A percentile compares a stretch with the other conserved stretches of the same genome.
Conservation (phyloP, 495 filamentous ascomycete species). For the Penicillium silybi region DNA sequence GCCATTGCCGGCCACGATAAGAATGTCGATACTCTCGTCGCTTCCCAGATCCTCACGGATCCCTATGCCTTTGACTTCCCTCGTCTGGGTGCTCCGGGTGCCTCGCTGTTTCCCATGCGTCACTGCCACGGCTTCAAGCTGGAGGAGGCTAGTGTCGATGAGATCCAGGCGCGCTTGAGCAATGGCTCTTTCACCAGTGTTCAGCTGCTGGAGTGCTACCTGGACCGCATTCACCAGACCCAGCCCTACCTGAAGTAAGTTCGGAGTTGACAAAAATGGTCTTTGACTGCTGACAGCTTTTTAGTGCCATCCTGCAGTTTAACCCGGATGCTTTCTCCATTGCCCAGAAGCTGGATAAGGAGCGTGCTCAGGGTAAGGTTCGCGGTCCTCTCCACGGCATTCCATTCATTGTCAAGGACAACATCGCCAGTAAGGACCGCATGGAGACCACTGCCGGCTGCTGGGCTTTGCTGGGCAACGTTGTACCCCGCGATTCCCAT, state of each 20-base stretch:
- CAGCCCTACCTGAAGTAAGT: constrained; percentile 56
- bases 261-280: neutral
- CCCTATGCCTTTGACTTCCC: constrained; percentile 45
- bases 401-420: constrained; percentile 72
- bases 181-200: constrained; percentile 43
- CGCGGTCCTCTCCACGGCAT: constrained; percentile 66
- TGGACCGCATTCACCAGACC: constrained; percentile 50
- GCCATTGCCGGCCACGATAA: constrained; percentile 8
- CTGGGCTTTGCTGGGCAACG: constrained; percentile 57
- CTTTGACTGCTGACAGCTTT: neutral
- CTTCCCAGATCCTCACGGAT: constrained; percentile 28
- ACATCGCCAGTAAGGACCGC: constrained; percentile 64
- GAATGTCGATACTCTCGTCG: constrained; percentile 21
- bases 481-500: constrained; percentile 62
- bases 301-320: constrained; percentile 52
- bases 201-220: constrained; percentile 50
- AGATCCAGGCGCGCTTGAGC: constrained; percentile 44
- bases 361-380: constrained; percentile 51
- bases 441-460: constrained; percentile 64
- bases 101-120: constrained; percentile 54
- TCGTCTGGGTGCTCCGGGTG: constrained; percentile 24
- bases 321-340: constrained; percentile 61
- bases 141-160: constrained; percentile 60
- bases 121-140: constrained; percentile 56
- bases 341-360: constrained; percentile 54